Evolutionary conservation across 78 protist species (phyloP).

Genomic region (Capsaspora owczarzaki): DNA sequence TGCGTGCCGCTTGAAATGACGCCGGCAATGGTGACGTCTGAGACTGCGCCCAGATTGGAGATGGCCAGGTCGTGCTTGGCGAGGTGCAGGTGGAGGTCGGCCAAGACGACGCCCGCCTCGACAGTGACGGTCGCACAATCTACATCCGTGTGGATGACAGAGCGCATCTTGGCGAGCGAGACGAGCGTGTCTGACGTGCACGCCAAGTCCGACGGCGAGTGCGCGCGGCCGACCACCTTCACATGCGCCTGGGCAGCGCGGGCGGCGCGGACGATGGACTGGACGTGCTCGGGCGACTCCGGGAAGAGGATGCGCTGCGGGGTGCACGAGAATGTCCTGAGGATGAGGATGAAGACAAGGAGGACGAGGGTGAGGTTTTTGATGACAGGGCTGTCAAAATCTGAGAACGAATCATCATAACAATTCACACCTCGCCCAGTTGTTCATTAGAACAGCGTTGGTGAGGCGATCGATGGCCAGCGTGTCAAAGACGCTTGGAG

Average conservation of each 20-base stretch:
- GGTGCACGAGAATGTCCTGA: too few species aligned
- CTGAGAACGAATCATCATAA: too few species aligned
- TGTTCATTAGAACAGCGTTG: too few species aligned
- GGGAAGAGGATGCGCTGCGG: too few species aligned
- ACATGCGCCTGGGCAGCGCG: background rate
- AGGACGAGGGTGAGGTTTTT: too few species aligned
- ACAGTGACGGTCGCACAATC: background rate
- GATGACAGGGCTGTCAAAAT: too few species aligned
- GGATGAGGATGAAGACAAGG: too few species aligned
- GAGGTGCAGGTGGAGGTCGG: background rate
- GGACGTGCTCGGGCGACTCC: too few species aligned
- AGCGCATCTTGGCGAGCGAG: background rate
- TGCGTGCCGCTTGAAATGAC: background rate
- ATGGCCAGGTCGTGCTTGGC: background rate
- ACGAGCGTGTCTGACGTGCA: background rate
- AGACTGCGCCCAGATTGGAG: background rate
- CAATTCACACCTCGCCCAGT: too few species aligned
- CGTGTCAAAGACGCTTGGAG: too few species aligned
- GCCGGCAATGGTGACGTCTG: conserved; percentile 4
- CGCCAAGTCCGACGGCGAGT: background rate
- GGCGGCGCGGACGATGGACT: too few species aligned
- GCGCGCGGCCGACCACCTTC: background rate
- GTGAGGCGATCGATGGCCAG: too few species aligned
- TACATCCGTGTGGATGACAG: background rate
- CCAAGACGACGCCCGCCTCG: background rate